Evolutionary conservation across 1,284 basidiomycete species (phyloP).

Genomic region (Somion occarium): DNA sequence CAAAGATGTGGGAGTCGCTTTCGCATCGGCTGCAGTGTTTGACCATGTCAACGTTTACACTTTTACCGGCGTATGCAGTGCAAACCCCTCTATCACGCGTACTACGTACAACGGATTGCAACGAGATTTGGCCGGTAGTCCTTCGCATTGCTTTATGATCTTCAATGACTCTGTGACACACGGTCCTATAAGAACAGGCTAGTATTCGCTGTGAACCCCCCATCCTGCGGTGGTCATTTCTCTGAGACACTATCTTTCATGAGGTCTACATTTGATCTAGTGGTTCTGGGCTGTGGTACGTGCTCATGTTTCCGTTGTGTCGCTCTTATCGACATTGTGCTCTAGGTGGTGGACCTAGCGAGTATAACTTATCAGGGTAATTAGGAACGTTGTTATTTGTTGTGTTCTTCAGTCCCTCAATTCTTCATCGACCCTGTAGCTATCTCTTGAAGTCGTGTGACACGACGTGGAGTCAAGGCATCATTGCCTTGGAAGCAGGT

Average conservation of each 20-base stretch:
- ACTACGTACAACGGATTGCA: background rate
- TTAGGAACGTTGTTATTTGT: background rate
- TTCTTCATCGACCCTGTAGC: too few relatives aligned
- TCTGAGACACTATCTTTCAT: too few relatives aligned
- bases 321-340: background rate
- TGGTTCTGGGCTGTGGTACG: conserved; percentile 64
- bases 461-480: conserved; percentile 60
- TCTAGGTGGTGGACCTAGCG: conserved; percentile 63
- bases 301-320: conserved; percentile 1
- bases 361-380: conserved; percentile 71
- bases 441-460: conserved; percentile 65
- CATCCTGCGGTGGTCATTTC: too few relatives aligned
- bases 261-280: conserved; percentile 56
- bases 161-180: background rate
- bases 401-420: too few relatives aligned
- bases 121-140: background rate
- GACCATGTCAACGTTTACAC: background rate
- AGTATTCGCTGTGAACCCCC: background rate
- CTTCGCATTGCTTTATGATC: background rate
- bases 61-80: background rate
- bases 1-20: background rate
- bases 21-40: background rate
- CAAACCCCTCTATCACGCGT: background rate
- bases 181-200: background rate
- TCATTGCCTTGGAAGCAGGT: conserved; percentile 74